Base-by-base conservation (phyloP, 2,329 filamentous ascomycete species). In the Pyricularia sp. region DNA sequence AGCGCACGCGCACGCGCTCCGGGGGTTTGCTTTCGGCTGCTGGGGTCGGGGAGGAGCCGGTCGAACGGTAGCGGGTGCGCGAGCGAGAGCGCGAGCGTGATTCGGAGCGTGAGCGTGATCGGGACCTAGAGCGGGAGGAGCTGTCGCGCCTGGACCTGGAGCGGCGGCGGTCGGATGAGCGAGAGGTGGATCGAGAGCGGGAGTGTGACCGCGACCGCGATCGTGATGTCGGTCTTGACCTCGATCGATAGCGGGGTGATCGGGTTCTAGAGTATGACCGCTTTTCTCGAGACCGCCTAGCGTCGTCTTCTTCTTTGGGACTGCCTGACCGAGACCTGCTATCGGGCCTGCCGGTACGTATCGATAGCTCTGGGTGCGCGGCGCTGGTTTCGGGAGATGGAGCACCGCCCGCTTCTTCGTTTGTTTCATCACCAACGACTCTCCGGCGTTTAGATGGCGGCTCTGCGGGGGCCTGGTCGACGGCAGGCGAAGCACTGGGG, bases 21-120 rank as follows among this genome's bases (percentile, higher is more conserved):
- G 93, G 85, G 87, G 85, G 70, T 88, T 77, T 74, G 50, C 33
- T 36, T 36, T 74, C 67, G 59, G 59, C 23, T 31, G 64, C 31
- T 14, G 64, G 64, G 2, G 64, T 65, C 20, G 64, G 64, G 14
- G 59, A 63, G 59, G 59, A 36, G 33, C 33, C 59, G 26, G 59
- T 28, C 23, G 72, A 76, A 26, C 67, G 74, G 1, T 77, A 75
- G 50, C 73, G 73, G 10, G 78, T 79, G 36, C 71, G 72, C 6
- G 79, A 77, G 10, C 73, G 75, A n/a, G 76, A 79, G 30, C 70
- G 71, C 31, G 76, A 77, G 50, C 73, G 70, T 33, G 75, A 75
- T 14, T 73, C 72, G 11, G 75, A 77, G 30, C 73, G 75, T 0
- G 78, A 79, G 28, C 73, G 73, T 42, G 77, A 77, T 69, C 74